phyloP scores from a whole-genome alignment of 495 filamentous ascomycete genomes.

The Eremomyces bilateralis region DNA sequence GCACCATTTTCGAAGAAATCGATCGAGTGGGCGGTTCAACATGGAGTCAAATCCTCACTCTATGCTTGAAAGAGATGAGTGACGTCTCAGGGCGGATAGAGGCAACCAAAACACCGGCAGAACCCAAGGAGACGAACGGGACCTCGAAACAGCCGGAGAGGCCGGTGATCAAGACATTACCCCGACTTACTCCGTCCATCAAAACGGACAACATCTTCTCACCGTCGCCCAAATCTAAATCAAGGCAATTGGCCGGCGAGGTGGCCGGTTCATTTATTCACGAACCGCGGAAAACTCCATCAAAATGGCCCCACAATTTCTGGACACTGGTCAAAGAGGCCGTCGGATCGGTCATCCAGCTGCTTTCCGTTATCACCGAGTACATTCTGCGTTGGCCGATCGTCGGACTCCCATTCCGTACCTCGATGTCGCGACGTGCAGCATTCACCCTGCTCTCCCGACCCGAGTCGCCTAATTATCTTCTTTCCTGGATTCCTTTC shows the following conservation, averaged over 20 bases:
- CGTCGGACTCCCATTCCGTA: too few species aligned
- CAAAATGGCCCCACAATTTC: too few species aligned
- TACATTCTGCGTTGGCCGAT: too few species aligned
- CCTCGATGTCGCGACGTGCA: too few species aligned
- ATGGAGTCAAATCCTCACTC: constrained; percentile 55
- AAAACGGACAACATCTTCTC: constrained; percentile 35
- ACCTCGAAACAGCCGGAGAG: constrained; percentile 19
- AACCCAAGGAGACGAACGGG: constrained; percentile 18
- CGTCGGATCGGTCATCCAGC: too few species aligned
- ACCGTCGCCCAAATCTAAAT: constrained; percentile 23
- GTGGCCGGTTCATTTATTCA: constrained; percentile 31
- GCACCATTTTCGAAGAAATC: constrained; percentile 71
- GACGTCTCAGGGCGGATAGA: constrained; percentile 42
- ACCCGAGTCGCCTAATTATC: too few species aligned
- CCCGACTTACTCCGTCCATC: constrained; percentile 10
- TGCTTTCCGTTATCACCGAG: too few species aligned
- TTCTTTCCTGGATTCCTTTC: not conserved
- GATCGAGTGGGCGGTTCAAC: constrained; percentile 57
- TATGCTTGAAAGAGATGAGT: constrained; percentile 44
- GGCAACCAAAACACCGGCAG: constrained; percentile 20
- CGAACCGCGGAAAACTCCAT: too few species aligned
- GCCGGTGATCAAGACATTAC: constrained; percentile 14
- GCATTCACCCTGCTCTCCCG: too few species aligned
- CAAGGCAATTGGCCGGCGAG: constrained; percentile 25
- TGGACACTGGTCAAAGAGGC: too few species aligned